Evolutionary conservation across 257 asterid species (phyloP), one percentile per base, ranked within the genome.

Genomic region (Rhazya stricta): DNA sequence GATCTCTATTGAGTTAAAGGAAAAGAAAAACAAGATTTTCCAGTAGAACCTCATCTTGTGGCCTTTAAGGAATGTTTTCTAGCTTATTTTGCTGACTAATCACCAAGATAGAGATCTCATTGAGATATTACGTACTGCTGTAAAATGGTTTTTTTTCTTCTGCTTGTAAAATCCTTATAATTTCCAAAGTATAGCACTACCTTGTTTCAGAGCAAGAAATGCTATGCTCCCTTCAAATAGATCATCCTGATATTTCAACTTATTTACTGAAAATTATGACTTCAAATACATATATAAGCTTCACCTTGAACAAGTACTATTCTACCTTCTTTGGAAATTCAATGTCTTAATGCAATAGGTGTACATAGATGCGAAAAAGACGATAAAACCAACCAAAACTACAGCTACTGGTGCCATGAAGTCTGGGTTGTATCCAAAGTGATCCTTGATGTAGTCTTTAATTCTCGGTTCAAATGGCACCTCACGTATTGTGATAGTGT

Each of bases 281-380:
- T 41, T n/a, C n/a, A 34, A 8, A 43, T 61, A 45, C 15, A 65
- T 67, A 78, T 78, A 32, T 74, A 78, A 78, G 45, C 13, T 27
- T 67, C 46, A 53, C 6, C 10, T 60, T 19, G 25, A 42, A 29
- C 50, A 48, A 21, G 16, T 21, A 16, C 50, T n/a, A n/a, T n/a
- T n/a, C n/a, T 86, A 89, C 51, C 92, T 68, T 50, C 51, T 84
- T 45, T 86, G 92, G 88, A 89, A 89, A 83, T 89, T 88, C 79
- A 89, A 81, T 19, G 78, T 75, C 75, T 88, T 88, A 51, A 89
- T 88, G 81, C 89, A 85, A 36, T 80, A 85, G 36, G 89, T 77
- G 67, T 85, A 89, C 85, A 86, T 79, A 79, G 86, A 85, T 6
- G 91, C 90, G 8, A 89, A 89, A 79, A 85, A 86, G 58, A 85